phyloP scores from a whole-genome alignment of 108 stramenopile genomes.

The Conticribra weissflogii region DNA sequence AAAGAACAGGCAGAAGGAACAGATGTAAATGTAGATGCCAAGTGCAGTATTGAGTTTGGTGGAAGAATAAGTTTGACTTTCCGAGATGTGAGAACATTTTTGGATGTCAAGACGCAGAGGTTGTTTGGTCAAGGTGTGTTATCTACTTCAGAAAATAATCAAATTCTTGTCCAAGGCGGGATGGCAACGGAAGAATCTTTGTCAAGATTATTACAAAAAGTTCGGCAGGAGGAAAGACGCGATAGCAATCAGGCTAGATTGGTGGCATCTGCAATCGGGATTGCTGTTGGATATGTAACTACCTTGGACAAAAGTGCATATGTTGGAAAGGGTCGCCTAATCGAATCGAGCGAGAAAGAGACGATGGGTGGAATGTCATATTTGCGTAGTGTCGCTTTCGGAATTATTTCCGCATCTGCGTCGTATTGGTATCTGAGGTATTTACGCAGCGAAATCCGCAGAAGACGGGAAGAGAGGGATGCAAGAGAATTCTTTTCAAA shows the following conservation, averaged over 20 bases:
- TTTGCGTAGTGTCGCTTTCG: constrained; percentile 11
- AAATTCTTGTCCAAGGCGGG: constrained; percentile 21
- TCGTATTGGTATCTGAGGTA: constrained; percentile 41
- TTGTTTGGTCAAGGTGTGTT: constrained; percentile 74
- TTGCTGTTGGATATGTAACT: constrained; percentile 29
- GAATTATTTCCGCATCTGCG: constrained; percentile 21
- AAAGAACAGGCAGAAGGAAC: background rate
- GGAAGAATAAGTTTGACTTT: constrained; percentile 72
- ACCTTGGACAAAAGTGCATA: constrained; percentile 3
- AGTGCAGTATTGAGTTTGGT: constrained; percentile 28
- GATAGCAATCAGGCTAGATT: constrained; percentile 42
- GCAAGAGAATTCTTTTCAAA: constrained; percentile 78
- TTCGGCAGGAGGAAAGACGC: constrained; percentile 23
- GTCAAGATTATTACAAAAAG: constrained; percentile 14
- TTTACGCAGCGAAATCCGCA: constrained; percentile 19
- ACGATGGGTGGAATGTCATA: constrained; percentile 20
- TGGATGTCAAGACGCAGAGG: constrained; percentile 55
- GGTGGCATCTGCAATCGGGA: constrained; percentile 51
- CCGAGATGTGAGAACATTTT: constrained; percentile 66
- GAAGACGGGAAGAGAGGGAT: constrained; percentile 49
- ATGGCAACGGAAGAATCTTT: constrained; percentile 19
- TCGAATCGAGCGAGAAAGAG: background rate
- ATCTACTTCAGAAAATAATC: constrained; percentile 8
- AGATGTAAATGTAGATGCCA: constrained; percentile 9
- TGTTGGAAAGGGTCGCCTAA: background rate